Percentiles rank a stretch among this genome's conserved stretches.
Evolutionary conservation across 495 filamentous ascomycete genomes (phyloP).

Genomic region (Chlorociboria aeruginascens): DNA sequence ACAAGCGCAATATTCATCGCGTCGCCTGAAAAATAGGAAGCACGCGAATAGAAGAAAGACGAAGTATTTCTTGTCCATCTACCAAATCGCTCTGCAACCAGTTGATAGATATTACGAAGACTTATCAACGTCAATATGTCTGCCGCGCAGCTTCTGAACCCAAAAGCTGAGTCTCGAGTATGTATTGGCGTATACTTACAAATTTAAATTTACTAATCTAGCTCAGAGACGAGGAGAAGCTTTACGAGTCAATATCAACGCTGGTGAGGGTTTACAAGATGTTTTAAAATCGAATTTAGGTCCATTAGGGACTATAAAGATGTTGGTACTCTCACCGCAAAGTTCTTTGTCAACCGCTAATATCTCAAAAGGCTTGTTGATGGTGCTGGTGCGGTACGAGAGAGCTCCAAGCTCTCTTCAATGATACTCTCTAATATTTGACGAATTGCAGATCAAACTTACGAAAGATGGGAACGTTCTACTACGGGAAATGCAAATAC

Average conservation of each 20-base stretch:
- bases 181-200: conserved; percentile 22
- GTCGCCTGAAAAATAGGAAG: no score
- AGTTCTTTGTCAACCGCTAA: conserved; percentile 1
- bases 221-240: conserved; percentile 84
- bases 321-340: conserved; percentile 40
- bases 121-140: conserved; percentile 42
- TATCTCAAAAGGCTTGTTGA: conserved; percentile 65
- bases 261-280: conserved; percentile 90
- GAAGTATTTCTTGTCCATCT: neutral
- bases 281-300: conserved; percentile 94
- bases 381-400: conserved; percentile 76
- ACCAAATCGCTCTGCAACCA: no score
- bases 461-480: conserved; percentile 98
- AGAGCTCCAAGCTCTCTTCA: neutral
- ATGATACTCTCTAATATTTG: conserved; percentile 3
- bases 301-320: conserved; percentile 90
- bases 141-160: conserved; percentile 93
- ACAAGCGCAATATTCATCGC: no score
- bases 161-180: conserved; percentile 94
- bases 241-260: conserved; percentile 88
- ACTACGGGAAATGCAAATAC: conserved; percentile 90
- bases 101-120: neutral
- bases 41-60: no score
- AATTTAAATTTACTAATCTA: conserved; percentile 14
- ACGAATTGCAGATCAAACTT: conserved; percentile 72